Percentiles rank a stretch among this genome's conserved stretches.
These are phyloP conservation scores for Umbelopsis vinacea DNA, from an alignment of 192 early-diverging fungal genomes.

Conservation along the genomic window DNA sequence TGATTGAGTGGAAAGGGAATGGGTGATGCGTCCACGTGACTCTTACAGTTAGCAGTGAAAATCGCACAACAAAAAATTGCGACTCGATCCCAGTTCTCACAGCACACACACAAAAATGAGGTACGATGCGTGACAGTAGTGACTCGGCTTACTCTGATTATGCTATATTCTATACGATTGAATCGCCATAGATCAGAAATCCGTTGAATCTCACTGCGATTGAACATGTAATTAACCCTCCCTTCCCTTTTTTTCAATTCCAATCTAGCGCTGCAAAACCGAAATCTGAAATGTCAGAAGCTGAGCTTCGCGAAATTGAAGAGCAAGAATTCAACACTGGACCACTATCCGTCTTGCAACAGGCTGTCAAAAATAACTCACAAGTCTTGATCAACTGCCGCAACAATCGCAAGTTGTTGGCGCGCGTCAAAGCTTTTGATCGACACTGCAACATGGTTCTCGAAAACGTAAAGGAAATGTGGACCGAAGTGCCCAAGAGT, in stretches of 20 bases:
- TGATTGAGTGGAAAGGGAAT: background rate
- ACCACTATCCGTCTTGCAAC: slow-evolving; percentile 92
- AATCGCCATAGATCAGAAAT: background rate
- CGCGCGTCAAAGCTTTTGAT: slow-evolving; percentile 98
- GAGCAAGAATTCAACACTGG: slow-evolving; percentile 96
- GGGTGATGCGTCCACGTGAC: background rate
- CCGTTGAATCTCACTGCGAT: background rate
- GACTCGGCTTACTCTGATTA: too few species aligned
- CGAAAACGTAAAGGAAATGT: slow-evolving; percentile 99
- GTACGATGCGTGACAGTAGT: too few species aligned
- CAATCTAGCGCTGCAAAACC: slow-evolving; percentile 36
- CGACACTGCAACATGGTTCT: slow-evolving; percentile 99
- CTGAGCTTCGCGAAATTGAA: slow-evolving; percentile 88
- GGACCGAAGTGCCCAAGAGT: slow-evolving; percentile 91
- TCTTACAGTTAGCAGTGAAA: background rate
- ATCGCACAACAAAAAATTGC: slow-evolving; percentile 13
- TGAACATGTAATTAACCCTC: background rate
- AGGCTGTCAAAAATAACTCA: slow-evolving; percentile 93
- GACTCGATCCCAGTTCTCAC: background rate
- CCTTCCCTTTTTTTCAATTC: background rate
- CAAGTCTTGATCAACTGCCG: slow-evolving; percentile 96
- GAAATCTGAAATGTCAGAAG: slow-evolving; percentile 81
- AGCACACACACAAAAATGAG: background rate
- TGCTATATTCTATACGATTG: too few species aligned
- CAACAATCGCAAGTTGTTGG: slow-evolving; percentile 98